A percentile compares a stretch with the other conserved stretches of the same genome.
These are phyloP conservation scores for Wickerhamomyces sydowiorum DNA, from an alignment of 805 yeast species.

Conservation along the genomic window DNA sequence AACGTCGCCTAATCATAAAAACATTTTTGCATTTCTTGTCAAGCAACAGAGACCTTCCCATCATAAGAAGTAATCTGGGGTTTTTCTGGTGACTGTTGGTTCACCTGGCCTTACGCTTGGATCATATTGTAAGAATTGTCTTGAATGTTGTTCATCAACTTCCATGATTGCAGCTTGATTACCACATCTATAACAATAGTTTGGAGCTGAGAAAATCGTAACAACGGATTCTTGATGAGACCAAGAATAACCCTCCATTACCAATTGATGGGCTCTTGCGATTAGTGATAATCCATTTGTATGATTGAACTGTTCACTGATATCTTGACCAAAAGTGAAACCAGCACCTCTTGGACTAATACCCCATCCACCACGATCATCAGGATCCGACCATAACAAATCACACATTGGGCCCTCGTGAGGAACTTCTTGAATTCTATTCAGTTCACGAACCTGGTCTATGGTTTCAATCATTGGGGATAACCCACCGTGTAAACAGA, in stretches of 20 bases:
- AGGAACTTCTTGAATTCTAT: constrained; percentile 93
- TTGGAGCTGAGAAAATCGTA: constrained; percentile 92
- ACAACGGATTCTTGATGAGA: constrained; percentile 91
- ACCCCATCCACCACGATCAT: constrained; percentile 98
- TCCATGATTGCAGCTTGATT: constrained; percentile 98
- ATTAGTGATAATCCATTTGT: constrained; percentile 77
- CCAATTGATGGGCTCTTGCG: constrained; percentile 94
- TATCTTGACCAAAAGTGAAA: constrained; percentile 95
- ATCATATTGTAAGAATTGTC: constrained; percentile 91
- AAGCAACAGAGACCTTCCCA: too few species aligned
- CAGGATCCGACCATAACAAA: constrained; percentile 94
- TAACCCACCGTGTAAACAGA: constrained; percentile 91
- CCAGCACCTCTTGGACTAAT: constrained; percentile 98
- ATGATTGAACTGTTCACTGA: constrained; percentile 89
- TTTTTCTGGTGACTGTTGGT: constrained; percentile 93
- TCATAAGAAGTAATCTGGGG: constrained; percentile 93
- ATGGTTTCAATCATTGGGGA: constrained; percentile 92
- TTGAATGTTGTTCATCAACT: constrained; percentile 88
- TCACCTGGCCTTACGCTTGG: constrained; percentile 97
- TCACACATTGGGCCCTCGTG: constrained; percentile 99
- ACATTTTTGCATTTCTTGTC: not conserved
- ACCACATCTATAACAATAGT: constrained; percentile 96
- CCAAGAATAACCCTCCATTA: constrained; percentile 98
- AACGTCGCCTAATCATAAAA: constrained; percentile 1
- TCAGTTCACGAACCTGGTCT: constrained; percentile 86